Conservation (phyloP, 2,329 filamentous ascomycete species). For the Venturiaceae sp. region DNA sequence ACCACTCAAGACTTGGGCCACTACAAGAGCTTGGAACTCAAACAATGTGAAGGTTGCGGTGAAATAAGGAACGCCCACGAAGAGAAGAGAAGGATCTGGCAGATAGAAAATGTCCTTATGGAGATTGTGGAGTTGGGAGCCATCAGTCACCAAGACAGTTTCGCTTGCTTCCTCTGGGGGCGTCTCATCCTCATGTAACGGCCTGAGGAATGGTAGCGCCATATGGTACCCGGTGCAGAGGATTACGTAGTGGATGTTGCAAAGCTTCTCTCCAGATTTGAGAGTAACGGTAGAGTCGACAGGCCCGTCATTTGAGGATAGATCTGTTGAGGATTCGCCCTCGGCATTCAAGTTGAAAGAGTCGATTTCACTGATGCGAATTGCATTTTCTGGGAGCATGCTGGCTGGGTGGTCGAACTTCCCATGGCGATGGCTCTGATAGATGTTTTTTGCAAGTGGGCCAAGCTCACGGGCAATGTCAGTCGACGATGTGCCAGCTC, state of each 20-base stretch:
- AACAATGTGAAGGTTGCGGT: constrained; percentile 60
- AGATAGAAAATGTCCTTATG: constrained; percentile 67
- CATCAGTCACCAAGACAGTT: constrained; percentile 51
- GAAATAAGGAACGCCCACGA: constrained; percentile 57
- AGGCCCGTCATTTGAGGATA: constrained; percentile 18
- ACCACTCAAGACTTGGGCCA: constrained; percentile 48
- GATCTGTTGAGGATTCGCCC: constrained; percentile 49
- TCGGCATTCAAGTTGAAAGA: constrained; percentile 22
- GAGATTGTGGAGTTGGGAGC: constrained; percentile 54
- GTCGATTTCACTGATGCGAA: constrained; percentile 17
- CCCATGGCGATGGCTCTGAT: constrained; percentile 50
- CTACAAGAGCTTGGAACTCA: constrained; percentile 57
- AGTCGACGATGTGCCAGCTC: constrained; percentile 44
- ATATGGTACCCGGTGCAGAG: constrained; percentile 90
- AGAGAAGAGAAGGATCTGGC: constrained; percentile 51
- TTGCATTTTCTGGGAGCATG: constrained; percentile 44
- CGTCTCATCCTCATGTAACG: constrained; percentile 33
- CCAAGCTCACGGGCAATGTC: constrained; percentile 46
- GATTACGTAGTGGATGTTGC: constrained; percentile 62
- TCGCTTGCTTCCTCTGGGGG: constrained; percentile 39
- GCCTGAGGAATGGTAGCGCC: constrained; percentile 61
- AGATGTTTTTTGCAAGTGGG: constrained; percentile 32
- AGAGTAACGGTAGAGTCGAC: constrained; percentile 53
- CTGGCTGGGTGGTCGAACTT: constrained; percentile 46
- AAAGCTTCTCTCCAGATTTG: constrained; percentile 41